Evolutionary conservation across 163 green algal species (phyloP).

Genomic region (Trebouxiophyceae sp.): DNA sequence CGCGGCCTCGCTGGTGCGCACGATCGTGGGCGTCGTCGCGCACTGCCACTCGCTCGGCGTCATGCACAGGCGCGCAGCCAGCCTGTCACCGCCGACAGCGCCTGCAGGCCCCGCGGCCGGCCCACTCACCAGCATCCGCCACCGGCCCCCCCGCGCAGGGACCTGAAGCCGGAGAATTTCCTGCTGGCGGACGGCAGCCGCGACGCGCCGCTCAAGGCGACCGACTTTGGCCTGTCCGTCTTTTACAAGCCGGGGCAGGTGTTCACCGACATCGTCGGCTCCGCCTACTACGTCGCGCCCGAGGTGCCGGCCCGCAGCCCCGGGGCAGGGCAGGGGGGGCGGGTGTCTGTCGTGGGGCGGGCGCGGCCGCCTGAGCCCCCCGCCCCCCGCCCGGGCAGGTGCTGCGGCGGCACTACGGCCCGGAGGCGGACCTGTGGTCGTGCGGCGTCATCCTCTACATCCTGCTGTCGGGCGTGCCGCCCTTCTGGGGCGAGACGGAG

Average conservation of each 20-base stretch:
- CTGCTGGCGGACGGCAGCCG: constrained; percentile 39
- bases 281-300: constrained; percentile 94
- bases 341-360: too few relatives aligned
- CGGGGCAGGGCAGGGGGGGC: too few relatives aligned
- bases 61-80: constrained; percentile 57
- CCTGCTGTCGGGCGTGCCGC: constrained; percentile 88
- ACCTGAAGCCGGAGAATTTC: constrained; percentile 86
- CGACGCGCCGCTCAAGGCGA: constrained; percentile 62
- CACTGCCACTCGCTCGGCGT: constrained; percentile 89
- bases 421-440: constrained; percentile 92
- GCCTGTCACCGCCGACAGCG: too few relatives aligned
- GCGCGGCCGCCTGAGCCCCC: too few relatives aligned
- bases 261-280: constrained; percentile 91
- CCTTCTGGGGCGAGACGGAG: constrained; percentile 95
- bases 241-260: constrained; percentile 75
- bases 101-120: too few relatives aligned
- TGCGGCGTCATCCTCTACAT: constrained; percentile 99
- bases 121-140: too few relatives aligned
- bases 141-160: constrained; percentile 21
- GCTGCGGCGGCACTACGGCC: constrained; percentile 64
- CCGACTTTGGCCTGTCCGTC: constrained; percentile 79
- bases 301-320: too few relatives aligned
- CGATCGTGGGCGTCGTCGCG: constrained; percentile 77
- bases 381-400: too few relatives aligned
- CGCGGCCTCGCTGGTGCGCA: constrained; percentile 67